A percentile compares a stretch with the other conserved stretches of the same genome.
These are phyloP conservation scores for Thelephora aurantiotincta DNA, from an alignment of 768 basidiomycete genomes.

Conservation along the genomic window DNA sequence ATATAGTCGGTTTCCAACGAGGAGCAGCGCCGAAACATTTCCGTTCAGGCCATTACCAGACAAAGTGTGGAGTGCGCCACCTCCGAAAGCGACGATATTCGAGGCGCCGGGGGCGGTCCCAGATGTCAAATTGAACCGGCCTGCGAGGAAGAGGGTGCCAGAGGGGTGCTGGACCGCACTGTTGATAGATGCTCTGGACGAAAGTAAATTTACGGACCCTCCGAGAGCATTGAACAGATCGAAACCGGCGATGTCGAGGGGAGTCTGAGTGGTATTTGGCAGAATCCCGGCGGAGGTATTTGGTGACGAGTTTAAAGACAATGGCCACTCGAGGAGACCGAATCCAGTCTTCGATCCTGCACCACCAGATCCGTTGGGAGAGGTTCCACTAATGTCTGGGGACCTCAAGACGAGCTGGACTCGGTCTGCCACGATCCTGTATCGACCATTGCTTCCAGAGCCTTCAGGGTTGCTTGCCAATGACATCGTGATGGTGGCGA, in stretches of 20 bases:
- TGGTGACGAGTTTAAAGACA: constrained; percentile 23
- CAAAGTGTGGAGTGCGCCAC: constrained; percentile 37
- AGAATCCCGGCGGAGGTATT: constrained; percentile 49
- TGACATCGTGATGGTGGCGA: constrained; percentile 60
- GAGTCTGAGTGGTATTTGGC: constrained; percentile 57
- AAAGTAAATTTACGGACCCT: constrained; percentile 19
- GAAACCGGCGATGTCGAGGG: constrained; percentile 47
- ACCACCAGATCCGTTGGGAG: constrained; percentile 20
- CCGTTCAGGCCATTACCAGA: constrained; percentile 69
- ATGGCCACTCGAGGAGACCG: constrained; percentile 85
- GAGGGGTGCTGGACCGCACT: constrained; percentile 54
- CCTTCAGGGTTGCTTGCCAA: constrained; percentile 55
- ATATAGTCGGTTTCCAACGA: constrained; percentile 52
- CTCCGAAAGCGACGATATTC: constrained; percentile 64
- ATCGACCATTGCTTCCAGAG: constrained; percentile 49
- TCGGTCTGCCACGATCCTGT: constrained; percentile 73
- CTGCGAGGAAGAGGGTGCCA: constrained; percentile 58
- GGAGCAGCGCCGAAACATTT: constrained; percentile 50
- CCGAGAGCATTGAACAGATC: constrained; percentile 51
- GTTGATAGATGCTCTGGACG: constrained; percentile 28
- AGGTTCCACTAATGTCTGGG: constrained; percentile 24
- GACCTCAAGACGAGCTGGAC: constrained; percentile 70
- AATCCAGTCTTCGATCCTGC: constrained; percentile 36
- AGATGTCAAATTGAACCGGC: constrained; percentile 52
- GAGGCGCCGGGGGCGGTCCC: constrained; percentile 39